Conservation (phyloP, 2,329 filamentous ascomycete genomes). For the Colletotrichum camelliae region DNA sequence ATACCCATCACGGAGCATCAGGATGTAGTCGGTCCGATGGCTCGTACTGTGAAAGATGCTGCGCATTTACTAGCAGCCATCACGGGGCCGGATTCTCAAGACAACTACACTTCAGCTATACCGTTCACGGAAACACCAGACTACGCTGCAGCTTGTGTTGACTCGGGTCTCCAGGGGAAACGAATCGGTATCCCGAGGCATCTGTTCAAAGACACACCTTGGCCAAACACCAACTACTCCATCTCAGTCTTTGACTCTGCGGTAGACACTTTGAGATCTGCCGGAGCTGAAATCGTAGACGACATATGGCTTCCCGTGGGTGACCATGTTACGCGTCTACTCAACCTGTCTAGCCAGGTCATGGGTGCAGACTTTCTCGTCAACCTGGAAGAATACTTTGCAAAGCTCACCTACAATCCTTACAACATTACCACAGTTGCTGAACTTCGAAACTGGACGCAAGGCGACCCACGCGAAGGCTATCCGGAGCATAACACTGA, state of each 20-base stretch:
- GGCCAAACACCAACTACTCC: background rate
- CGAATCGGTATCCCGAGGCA: slow-evolving; percentile 71
- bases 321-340: background rate
- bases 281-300: slow-evolving; percentile 64
- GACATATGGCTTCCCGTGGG: slow-evolving; percentile 49
- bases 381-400: slow-evolving; percentile 61
- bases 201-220: slow-evolving; percentile 35
- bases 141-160: slow-evolving; percentile 64
- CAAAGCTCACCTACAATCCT: slow-evolving; percentile 61
- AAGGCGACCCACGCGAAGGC: slow-evolving; percentile 54
- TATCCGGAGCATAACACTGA: slow-evolving; percentile 63
- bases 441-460: slow-evolving; percentile 61
- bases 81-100: slow-evolving; percentile 61
- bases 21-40: slow-evolving; percentile 71
- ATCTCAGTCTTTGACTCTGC: slow-evolving; percentile 61
- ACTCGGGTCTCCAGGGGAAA: slow-evolving; percentile 57
- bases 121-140: slow-evolving; percentile 57
- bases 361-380: slow-evolving; percentile 62
- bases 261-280: slow-evolving; percentile 54
- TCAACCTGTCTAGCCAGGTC: slow-evolving; percentile 53
- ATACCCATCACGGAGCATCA: slow-evolving; percentile 70
- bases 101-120: slow-evolving; percentile 69
- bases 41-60: slow-evolving; percentile 69
- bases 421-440: slow-evolving; percentile 55
- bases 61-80: slow-evolving; percentile 68